A percentile compares a stretch with the other conserved stretches of the same genome.
These are phyloP conservation scores for Limnomonas spitsbergensis DNA, from an alignment of 139 green algal genomes.

Conservation along the genomic window DNA sequence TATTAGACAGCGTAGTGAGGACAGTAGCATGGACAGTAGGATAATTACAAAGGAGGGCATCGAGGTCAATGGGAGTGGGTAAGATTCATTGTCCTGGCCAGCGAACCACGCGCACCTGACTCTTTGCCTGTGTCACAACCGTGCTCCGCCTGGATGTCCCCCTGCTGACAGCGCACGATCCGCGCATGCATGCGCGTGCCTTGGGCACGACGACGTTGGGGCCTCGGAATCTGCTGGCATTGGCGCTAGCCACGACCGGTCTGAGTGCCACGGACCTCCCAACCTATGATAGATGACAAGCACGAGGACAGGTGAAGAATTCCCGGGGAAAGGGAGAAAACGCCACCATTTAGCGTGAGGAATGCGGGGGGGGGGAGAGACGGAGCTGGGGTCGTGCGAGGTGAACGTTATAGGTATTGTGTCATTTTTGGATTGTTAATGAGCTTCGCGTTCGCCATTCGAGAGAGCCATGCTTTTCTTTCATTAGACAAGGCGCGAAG, in stretches of 20 bases:
- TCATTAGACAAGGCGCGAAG: not conserved
- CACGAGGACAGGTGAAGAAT: no score
- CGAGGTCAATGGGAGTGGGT: not conserved
- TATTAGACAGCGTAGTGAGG: not conserved
- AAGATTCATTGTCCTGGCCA: no score
- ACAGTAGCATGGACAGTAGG: not conserved
- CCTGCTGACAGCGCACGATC: no score
- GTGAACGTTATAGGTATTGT: no score
- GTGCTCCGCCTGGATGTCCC: conserved; percentile 32
- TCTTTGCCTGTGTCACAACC: conserved; percentile 51
- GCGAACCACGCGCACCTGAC: not conserved
- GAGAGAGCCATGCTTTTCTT: no score
- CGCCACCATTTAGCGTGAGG: no score
- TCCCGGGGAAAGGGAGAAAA: no score
- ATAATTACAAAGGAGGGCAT: not conserved
- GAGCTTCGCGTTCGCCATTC: no score
- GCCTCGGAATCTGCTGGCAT: conserved; percentile 29
- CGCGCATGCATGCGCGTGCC: conserved; percentile 16
- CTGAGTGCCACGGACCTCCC: not conserved
- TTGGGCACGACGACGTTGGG: conserved; percentile 20
- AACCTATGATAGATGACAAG: not conserved
- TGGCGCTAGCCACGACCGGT: conserved; percentile 29
- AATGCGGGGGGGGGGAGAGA: no score
- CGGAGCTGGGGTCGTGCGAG: no score
- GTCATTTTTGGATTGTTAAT: no score